phyloP scores from a whole-genome alignment of 2,329 filamentous ascomycete genomes.

The Xylaria sp. region DNA sequence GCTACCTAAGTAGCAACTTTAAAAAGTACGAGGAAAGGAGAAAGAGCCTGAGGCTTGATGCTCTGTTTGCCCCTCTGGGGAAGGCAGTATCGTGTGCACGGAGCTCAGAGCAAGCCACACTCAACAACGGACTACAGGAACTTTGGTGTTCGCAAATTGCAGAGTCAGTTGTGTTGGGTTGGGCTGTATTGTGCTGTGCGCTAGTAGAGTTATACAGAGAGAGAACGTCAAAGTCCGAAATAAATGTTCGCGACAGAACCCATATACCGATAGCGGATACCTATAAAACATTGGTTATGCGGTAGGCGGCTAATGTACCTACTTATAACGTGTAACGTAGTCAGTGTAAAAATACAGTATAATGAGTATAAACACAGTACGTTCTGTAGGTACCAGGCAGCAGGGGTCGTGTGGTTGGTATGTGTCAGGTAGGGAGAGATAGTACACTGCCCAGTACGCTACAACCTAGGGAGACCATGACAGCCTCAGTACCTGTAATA shows the following conservation, averaged over 20 bases:
- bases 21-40: slow-evolving; percentile 10
- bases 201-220: slow-evolving; percentile 16
- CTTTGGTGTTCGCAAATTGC: slow-evolving; percentile 16
- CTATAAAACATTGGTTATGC: background rate
- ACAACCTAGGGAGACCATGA: background rate
- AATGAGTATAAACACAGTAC: background rate
- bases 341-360: background rate
- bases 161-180: background rate
- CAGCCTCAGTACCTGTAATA: background rate
- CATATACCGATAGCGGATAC: background rate
- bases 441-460: background rate
- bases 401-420: background rate
- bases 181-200: background rate
- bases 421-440: background rate
- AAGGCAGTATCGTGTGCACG: slow-evolving; percentile 29
- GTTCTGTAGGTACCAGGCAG: background rate
- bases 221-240: slow-evolving; percentile 1
- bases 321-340: background rate
- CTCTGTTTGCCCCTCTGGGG: slow-evolving; percentile 22
- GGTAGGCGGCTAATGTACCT: background rate
- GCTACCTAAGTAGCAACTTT: background rate
- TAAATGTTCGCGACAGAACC: background rate
- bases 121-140: slow-evolving; percentile 22
- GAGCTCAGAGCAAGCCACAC: slow-evolving; percentile 31
- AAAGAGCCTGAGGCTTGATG: slow-evolving; percentile 16